A percentile compares a stretch with the other conserved stretches of the same genome.
Evolutionary conservation across 2,329 filamentous ascomycete species (phyloP).

Genomic region (Immersiporthe knoxdaviesiana): DNA sequence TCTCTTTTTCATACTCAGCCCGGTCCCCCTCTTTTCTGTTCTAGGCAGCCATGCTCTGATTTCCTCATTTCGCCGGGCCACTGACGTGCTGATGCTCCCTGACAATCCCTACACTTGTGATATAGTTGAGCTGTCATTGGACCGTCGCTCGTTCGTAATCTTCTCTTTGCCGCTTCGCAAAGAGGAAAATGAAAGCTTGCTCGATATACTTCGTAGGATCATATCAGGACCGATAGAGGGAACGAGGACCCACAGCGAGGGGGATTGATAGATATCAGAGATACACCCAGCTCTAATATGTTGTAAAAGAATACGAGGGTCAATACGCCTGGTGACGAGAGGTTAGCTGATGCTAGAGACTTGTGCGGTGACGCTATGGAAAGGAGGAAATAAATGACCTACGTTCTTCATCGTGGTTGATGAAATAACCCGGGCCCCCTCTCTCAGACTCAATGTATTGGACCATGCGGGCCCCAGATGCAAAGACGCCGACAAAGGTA

Average conservation of each 20-base stretch:
- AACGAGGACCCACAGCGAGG: not conserved
- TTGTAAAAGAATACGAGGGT: constrained; percentile 11
- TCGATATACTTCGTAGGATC: not conserved
- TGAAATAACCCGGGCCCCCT: constrained; percentile 5
- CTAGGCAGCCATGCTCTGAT: not conserved
- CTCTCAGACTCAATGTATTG: constrained; percentile 13
- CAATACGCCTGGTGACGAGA: constrained; percentile 12
- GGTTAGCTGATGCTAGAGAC: constrained; percentile 14
- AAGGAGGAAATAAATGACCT: constrained; percentile 10
- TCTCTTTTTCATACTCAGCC: not conserved
- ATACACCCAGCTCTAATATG: constrained; percentile 7
- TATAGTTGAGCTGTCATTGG: not conserved
- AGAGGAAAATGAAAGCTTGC: constrained; percentile 1
- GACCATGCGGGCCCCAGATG: constrained; percentile 11
- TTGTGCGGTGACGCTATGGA: constrained; percentile 12
- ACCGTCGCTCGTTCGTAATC: not conserved
- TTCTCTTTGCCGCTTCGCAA: not conserved
- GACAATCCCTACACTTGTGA: not conserved
- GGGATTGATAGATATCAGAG: not conserved
- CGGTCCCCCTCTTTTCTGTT: not conserved
- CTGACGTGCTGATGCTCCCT: not conserved
- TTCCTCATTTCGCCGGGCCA: not conserved
- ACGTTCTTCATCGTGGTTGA: constrained; percentile 12
- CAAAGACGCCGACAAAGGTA: constrained; percentile 3
- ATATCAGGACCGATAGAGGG: not conserved